phyloP scores from a whole-genome alignment of 345 rosid genomes.

The Barbarea vulgaris region DNA sequence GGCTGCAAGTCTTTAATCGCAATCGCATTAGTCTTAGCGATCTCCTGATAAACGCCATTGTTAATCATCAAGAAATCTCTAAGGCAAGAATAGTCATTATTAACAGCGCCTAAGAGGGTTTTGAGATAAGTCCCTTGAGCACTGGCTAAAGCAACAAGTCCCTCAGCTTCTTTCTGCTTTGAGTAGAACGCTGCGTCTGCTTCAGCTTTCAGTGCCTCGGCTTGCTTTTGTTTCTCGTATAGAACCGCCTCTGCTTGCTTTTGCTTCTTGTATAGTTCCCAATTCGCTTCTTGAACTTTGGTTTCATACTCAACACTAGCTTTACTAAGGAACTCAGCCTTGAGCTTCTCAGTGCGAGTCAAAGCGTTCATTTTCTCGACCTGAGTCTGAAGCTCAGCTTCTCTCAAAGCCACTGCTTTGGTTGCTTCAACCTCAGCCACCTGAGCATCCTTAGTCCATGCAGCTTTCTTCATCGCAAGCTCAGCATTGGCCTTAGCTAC shows the following conservation, averaged over 20 bases:
- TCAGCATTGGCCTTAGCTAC: conserved; percentile 71
- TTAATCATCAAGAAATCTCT: conserved; percentile 71
- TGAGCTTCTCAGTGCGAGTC: conserved; percentile 70
- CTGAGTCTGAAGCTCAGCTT: conserved; percentile 73
- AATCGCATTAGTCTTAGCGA: conserved; percentile 61
- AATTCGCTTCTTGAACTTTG: conserved; percentile 77
- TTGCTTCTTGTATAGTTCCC: conserved; percentile 67
- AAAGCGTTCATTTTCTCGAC: conserved; percentile 77
- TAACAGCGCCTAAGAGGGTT: conserved; percentile 57
- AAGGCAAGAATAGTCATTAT: conserved; percentile 55
- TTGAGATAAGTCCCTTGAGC: conserved; percentile 65
- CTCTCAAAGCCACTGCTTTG: conserved; percentile 67
- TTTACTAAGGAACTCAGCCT: conserved; percentile 72
- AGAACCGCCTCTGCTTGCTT: conserved; percentile 66
- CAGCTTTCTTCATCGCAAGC: conserved; percentile 71
- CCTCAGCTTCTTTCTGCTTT: conserved; percentile 73
- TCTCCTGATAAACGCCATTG: conserved; percentile 51
- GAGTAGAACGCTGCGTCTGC: conserved; percentile 62
- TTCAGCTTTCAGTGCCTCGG: conserved; percentile 63
- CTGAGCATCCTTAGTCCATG: conserved; percentile 59
- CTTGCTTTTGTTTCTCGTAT: conserved; percentile 57
- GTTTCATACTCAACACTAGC: conserved; percentile 86
- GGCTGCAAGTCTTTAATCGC: conserved; percentile 68
- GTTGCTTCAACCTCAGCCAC: conserved; percentile 78
- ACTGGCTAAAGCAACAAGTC: conserved; percentile 53